Evolutionary conservation across 2,329 filamentous ascomycete genomes (phyloP).

Genomic region (Trichoderma lentiforme): DNA sequence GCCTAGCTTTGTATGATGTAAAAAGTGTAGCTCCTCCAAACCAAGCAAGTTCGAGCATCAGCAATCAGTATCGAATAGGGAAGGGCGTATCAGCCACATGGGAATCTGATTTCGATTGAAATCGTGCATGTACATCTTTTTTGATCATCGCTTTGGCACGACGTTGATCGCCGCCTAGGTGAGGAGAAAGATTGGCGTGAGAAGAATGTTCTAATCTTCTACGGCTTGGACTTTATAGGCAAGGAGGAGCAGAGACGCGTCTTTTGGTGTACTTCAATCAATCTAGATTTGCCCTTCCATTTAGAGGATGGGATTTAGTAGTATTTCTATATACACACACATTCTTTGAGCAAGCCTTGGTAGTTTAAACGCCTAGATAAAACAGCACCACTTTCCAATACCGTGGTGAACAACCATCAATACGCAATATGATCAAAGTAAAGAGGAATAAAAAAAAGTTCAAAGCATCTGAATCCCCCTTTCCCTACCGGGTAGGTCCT

Average conservation of each 20-base stretch:
- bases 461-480: not conserved
- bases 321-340: not conserved
- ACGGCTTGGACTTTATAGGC: not conserved
- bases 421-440: not conserved
- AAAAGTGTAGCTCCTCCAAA: not conserved
- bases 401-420: not conserved
- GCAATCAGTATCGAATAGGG: not conserved
- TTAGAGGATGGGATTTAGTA: not conserved
- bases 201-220: not conserved
- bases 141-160: not conserved
- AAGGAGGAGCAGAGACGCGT: not conserved
- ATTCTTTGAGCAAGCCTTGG: not conserved
- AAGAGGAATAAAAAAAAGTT: not conserved
- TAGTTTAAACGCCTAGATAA: not conserved
- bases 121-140: not conserved
- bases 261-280: not conserved
- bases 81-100: not conserved
- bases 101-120: not conserved
- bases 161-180: not conserved
- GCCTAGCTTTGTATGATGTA: not conserved
- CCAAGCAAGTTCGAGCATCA: not conserved
- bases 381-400: not conserved
- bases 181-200: not conserved
- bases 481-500: not conserved
- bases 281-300: not conserved